Conservation (phyloP, 2,329 filamentous ascomycete genomes). For the Neofusicoccum kwambonambiense region DNA sequence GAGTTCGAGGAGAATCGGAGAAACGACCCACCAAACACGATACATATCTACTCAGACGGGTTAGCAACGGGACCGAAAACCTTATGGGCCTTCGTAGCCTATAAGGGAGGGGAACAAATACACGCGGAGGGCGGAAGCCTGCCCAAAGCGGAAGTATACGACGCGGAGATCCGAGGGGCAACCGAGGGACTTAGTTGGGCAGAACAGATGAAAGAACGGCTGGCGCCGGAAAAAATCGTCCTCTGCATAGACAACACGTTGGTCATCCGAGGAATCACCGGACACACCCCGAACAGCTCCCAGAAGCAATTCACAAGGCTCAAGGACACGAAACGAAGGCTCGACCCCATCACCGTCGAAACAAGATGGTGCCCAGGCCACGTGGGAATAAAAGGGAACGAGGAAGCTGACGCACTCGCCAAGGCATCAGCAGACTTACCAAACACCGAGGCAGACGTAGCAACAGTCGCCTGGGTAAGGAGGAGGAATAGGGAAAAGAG, state of each 20-base stretch:
- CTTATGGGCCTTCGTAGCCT: background rate
- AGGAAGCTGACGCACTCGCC: background rate
- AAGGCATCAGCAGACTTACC: background rate
- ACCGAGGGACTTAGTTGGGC: background rate
- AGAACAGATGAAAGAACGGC: background rate
- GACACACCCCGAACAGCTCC: no score
- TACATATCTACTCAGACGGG: background rate
- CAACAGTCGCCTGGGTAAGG: background rate
- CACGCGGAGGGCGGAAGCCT: background rate
- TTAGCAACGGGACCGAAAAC: background rate
- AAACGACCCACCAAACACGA: no score
- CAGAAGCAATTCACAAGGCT: no score
- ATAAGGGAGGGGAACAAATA: background rate
- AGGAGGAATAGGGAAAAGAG: background rate
- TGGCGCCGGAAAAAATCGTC: background rate
- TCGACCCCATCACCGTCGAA: no score
- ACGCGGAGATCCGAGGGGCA: background rate
- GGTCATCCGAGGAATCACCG: background rate
- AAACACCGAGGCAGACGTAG: background rate
- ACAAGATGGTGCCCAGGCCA: no score
- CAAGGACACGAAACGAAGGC: no score
- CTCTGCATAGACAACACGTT: background rate
- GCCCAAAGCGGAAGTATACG: background rate
- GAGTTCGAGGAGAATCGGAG: no score
- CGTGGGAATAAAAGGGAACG: background rate